Evolutionary conservation across 768 basidiomycete species (phyloP), one percentile per base, ranked within the genome.

Genomic region (Collybia nuda): DNA sequence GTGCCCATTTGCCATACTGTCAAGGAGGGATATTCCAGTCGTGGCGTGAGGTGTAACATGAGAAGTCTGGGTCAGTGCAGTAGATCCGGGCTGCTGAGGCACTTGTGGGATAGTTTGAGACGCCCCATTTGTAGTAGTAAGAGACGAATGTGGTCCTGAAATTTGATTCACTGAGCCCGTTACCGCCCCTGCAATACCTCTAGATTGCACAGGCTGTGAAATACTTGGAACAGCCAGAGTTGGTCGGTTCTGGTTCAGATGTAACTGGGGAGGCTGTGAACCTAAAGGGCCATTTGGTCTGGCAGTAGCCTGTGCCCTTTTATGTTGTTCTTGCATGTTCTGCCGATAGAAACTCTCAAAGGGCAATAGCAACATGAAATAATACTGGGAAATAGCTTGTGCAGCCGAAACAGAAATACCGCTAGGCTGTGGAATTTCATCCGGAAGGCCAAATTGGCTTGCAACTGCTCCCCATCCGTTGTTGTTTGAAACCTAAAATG

Each of bases 291-390:
- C 32, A 32, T 11, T 32, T 14, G 32, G 9, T 32, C 32, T 32
- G 23, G 17, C 32, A 32, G 32, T 32, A 11, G 32, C 32, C 14
- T 80, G 74, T 24, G 75, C 73, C 55, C 78, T 81, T 58, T 79
- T 80, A 53, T 81, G 84, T 47, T 82, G 72, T 29, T 84, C 84
- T 50, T 76, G 76, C 38, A 84, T 41, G 57, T 81, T 88, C 54
- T 77, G 81, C 64, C 79, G 78, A 63, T 85, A 87, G 24, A 71
- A 64, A 28, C 88, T 85, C 66, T 93, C 90, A 57, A 92, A 89
- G 2, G 88, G 86, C 35, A 72, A 69, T 19, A 91, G 70, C 50
- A 93, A 72, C 14, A 64, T 69, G 65, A 70, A 75, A 65, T 90
- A 93, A 61, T 83, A 78, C 44, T 80, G 74, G 19, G 73, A 75